Base-by-base conservation (phyloP, 164 flowering plant genomes). In the Piper longum region DNA sequence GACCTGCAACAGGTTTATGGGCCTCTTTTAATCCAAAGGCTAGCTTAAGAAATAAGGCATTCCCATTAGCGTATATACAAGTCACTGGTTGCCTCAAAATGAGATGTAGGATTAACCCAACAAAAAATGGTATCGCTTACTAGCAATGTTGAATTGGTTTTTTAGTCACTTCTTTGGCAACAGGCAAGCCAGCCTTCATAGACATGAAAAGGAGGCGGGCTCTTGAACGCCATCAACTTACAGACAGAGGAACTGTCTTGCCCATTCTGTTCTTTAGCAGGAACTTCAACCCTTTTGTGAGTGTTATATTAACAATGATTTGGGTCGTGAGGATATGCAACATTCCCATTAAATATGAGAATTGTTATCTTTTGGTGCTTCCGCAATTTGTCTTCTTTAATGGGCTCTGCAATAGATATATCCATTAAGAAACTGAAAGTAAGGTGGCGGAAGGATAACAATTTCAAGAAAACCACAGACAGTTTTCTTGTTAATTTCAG, bases 291-390 rank as follows among this genome's bases (percentile, higher is more conserved):
- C 36, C 71, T 55, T 72, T 78, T 43, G 71, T 88, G 7, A 86
- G 95, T 1, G 73, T 82, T 13, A 85, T 85, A 9, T 83, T 81
- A 71, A 79, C 89, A 19, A 67, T 83, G 60, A 85, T 82, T 0
- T 91, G 95, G 2, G 62, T 85, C 69, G 48, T 88, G 17, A 86
- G 85, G 56, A 83, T 84, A 54, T 88, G 86, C 84, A 84, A 79
- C 72, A 76, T 26, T 26, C 36, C 36, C 36, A 26, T 26, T 26
- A 26, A 26, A 26, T 3, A 45, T 85, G 54, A 83, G 84, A 3
- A 88, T 87, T 5, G 77, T 87, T 0, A 3, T 63, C 45, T 56
- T 64, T 18, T 86, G 85, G 85, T 82, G 85, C 1, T 78, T 82
- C 0, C n/a, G 82, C 59, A 85, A 88, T 2, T 66, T 88, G 68